Conservation (phyloP, 768 basidiomycete species). For the Rhodocollybia butyracea region DNA sequence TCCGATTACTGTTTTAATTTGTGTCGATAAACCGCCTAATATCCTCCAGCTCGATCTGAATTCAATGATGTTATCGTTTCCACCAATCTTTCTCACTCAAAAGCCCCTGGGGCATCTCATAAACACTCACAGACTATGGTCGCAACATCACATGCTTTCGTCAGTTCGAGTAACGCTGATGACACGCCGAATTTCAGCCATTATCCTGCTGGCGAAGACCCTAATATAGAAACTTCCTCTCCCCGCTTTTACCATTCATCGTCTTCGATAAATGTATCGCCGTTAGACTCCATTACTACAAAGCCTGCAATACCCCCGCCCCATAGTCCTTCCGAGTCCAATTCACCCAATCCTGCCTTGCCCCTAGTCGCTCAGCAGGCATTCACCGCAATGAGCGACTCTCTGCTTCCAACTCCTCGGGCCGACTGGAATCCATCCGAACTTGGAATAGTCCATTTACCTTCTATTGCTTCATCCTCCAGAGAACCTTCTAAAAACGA, state of each 20-base stretch:
- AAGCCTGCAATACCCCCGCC: not conserved
- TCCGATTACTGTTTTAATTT: not conserved
- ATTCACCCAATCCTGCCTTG: conserved; percentile 12
- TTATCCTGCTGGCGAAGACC: conserved; percentile 26
- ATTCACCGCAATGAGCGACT: conserved; percentile 13
- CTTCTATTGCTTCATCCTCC: conserved; percentile 23
- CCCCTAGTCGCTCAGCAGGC: conserved; percentile 10
- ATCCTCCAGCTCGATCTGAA: not conserved
- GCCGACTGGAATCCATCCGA: conserved; percentile 35
- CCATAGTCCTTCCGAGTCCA: not conserved
- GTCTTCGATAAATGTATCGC: not conserved
- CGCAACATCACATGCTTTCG: not conserved
- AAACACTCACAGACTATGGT: too few species aligned
- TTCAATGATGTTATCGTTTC: not conserved
- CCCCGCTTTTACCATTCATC: conserved; percentile 18
- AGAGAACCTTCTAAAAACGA: not conserved
- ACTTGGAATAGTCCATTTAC: conserved; percentile 39
- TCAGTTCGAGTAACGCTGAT: not conserved
- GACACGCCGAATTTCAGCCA: conserved; percentile 28
- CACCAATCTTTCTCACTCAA: not conserved
- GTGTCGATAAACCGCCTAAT: not conserved
- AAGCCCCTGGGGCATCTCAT: too few species aligned
- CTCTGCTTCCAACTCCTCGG: conserved; percentile 16
- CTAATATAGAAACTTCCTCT: conserved; percentile 4
- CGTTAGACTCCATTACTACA: not conserved